Conservation (phyloP, 805 yeast genomes). For the Wickerhamiella spandovensis region DNA sequence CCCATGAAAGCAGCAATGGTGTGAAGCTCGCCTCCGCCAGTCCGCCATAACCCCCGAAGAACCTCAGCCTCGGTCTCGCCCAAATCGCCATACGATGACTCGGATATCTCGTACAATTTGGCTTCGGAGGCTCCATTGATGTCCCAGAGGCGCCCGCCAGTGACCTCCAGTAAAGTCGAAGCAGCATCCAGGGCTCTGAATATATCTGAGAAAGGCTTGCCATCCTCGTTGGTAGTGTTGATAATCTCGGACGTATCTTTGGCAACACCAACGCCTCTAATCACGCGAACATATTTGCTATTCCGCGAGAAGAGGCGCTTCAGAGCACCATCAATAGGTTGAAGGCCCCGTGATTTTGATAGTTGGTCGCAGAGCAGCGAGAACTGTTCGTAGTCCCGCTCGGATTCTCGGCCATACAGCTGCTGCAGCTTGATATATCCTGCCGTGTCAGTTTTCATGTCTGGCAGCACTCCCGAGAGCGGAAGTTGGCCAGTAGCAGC, state of each 20-base stretch:
- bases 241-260: conserved; percentile 19
- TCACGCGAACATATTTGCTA: conserved; percentile 28
- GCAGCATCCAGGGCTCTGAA: conserved; percentile 1
- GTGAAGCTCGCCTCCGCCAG: conserved; percentile 35
- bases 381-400: conserved; percentile 33
- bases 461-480: conserved; percentile 66
- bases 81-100: not conserved
- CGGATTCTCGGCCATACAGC: conserved; percentile 45
- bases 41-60: conserved; percentile 15
- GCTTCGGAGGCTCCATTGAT: not conserved
- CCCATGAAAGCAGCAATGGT: conserved; percentile 62
- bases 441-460: conserved; percentile 70
- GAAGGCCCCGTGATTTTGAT: not conserved
- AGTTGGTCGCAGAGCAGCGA: conserved; percentile 8
- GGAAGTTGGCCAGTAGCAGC: conserved; percentile 25
- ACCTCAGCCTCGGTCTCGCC: not conserved
- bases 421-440: conserved; percentile 45
- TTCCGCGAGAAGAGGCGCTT: conserved; percentile 48
- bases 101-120: not conserved
- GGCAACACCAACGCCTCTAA: conserved; percentile 27
- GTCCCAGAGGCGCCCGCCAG: not conserved
- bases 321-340: conserved; percentile 26
- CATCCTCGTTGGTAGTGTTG: not conserved
- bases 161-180: not conserved
- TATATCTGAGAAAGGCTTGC: conserved; percentile 14